phyloP scores from a whole-genome alignment of 306 rosid species.

The Macrotyloma uniflorum region DNA sequence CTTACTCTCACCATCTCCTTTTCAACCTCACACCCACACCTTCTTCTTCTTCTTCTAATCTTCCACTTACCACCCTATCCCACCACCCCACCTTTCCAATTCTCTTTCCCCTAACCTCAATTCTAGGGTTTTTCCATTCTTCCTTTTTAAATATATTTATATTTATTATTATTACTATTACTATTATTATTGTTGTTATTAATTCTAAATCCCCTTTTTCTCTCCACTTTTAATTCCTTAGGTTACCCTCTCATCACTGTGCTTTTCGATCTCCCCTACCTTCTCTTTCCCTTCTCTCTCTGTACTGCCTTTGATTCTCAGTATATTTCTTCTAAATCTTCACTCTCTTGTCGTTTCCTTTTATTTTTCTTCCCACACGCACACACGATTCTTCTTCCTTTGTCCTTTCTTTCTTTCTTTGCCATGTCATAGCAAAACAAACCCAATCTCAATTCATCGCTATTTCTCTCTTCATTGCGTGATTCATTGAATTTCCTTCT shows the following conservation, averaged over 20 bases:
- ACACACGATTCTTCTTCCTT: slow-evolving; percentile 18
- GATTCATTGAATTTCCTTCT: background rate
- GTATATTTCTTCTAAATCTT: slow-evolving; percentile 47
- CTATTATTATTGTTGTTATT: background rate
- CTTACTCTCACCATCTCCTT: slow-evolving; percentile 30
- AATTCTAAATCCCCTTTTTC: background rate
- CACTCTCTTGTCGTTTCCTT: slow-evolving; percentile 18
- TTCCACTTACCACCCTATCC: slow-evolving; percentile 25
- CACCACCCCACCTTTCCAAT: slow-evolving; percentile 10
- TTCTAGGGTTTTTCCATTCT: slow-evolving; percentile 54
- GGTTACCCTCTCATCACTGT: slow-evolving; percentile 37
- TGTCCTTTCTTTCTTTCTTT: background rate
- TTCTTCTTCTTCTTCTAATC: background rate
- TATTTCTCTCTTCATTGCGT: slow-evolving; percentile 10
- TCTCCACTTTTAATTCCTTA: slow-evolving; percentile 25
- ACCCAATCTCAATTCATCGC: slow-evolving; percentile 14
- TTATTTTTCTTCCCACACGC: background rate
- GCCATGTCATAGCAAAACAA: slow-evolving; percentile 27
- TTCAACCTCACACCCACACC: slow-evolving; percentile 27
- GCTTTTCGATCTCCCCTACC: slow-evolving; percentile 30
- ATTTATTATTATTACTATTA: too few species aligned
- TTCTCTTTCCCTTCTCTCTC: slow-evolving; percentile 17
- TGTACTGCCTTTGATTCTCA: slow-evolving; percentile 41
- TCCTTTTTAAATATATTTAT: background rate
- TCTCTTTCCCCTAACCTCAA: slow-evolving; percentile 36